Evolutionary conservation across 768 basidiomycete genomes (phyloP).

Genomic region (Basidioascus undulatus): DNA sequence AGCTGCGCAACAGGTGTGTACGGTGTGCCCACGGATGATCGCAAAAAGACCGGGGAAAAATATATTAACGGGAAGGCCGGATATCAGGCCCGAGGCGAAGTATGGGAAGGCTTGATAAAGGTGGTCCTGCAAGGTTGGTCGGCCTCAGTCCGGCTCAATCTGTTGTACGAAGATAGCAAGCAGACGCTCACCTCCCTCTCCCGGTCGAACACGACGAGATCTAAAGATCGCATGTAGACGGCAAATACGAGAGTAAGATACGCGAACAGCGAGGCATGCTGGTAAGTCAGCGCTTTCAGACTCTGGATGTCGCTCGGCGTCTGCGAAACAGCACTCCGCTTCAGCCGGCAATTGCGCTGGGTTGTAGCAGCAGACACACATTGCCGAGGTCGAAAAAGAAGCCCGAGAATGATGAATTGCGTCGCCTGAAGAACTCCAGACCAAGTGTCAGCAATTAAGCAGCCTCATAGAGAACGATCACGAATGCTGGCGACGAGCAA

Average conservation of each 20-base stretch:
- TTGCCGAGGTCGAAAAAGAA: constrained; percentile 9
- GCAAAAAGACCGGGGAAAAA: constrained; percentile 11
- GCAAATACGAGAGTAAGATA: constrained; percentile 12
- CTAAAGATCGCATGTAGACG: constrained; percentile 20
- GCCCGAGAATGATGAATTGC: not conserved
- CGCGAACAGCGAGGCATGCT: constrained; percentile 1
- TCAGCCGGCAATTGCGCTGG: constrained; percentile 1
- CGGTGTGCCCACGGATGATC: not conserved
- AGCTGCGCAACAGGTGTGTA: not conserved
- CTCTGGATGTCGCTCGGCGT: constrained; percentile 20
- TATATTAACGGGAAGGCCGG: constrained; percentile 21
- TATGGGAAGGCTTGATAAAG: constrained; percentile 19
- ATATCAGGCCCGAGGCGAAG: constrained; percentile 20
- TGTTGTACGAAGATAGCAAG: not conserved
- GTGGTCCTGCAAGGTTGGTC: constrained; percentile 9
- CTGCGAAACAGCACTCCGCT: constrained; percentile 3
- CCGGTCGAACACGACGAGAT: constrained; percentile 25
- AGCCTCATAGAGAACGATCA: not conserved
- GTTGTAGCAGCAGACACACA: constrained; percentile 22
- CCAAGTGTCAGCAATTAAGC: constrained; percentile 7
- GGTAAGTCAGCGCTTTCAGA: constrained; percentile 16
- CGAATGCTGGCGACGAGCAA: constrained; percentile 8
- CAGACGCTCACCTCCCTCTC: constrained; percentile 23
- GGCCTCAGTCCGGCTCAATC: not conserved
- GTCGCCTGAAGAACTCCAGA: constrained; percentile 1